Evolutionary conservation across 805 yeast species (phyloP).

Genomic region (Barnettozyma vustinii): DNA sequence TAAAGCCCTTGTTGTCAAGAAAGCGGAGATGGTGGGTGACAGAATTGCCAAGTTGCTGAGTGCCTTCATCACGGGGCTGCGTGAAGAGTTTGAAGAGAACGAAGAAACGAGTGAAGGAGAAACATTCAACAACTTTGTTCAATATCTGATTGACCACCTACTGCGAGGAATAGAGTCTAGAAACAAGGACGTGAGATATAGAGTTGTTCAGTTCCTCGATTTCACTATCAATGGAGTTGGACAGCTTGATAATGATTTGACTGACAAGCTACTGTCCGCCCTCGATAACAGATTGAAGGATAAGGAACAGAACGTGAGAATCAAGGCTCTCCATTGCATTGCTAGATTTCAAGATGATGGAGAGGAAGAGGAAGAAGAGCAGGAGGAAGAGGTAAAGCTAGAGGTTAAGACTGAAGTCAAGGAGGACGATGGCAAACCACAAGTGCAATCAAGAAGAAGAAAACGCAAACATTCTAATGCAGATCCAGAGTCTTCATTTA

Average conservation of each 20-base stretch:
- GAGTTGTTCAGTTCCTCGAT: constrained; percentile 73
- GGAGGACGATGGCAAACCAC: neutral
- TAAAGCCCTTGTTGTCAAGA: constrained; percentile 61
- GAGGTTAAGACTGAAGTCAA: neutral
- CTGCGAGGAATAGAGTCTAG: constrained; percentile 75
- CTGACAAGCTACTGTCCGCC: constrained; percentile 54
- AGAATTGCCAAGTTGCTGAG: constrained; percentile 65
- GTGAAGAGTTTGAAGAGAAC: constrained; percentile 21
- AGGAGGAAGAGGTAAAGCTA: neutral
- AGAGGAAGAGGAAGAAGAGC: constrained; percentile 18
- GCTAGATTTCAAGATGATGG: constrained; percentile 65
- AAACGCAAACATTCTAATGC: neutral
- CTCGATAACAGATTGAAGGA: constrained; percentile 63
- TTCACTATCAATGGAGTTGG: constrained; percentile 65
- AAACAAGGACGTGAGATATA: constrained; percentile 70
- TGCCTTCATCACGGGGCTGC: constrained; percentile 48
- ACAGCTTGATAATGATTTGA: constrained; percentile 69
- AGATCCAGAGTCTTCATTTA: neutral
- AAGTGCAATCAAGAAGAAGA: neutral
- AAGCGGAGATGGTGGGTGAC: constrained; percentile 68
- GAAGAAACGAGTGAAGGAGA: constrained; percentile 20
- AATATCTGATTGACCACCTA: constrained; percentile 57
- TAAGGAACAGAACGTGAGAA: constrained; percentile 70
- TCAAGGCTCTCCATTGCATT: constrained; percentile 78
- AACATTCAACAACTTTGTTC: constrained; percentile 49